A percentile compares a stretch with the other conserved stretches of the same genome.
phyloP scores from a whole-genome alignment of 2,329 filamentous ascomycete genomes.

The Xenosphaeropsis pyriputrescens region DNA sequence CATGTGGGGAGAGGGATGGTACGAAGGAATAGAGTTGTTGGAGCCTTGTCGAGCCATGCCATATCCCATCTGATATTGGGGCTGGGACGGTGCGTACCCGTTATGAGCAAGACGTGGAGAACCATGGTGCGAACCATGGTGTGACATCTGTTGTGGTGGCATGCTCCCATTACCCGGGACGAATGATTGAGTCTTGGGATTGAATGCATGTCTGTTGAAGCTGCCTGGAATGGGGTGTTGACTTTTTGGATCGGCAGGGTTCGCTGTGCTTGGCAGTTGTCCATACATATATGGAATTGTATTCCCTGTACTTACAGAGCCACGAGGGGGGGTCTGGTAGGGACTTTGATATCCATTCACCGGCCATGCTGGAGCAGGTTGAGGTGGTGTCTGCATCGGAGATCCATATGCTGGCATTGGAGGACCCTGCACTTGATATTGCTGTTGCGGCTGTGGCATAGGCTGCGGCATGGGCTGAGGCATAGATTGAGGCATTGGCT shows the following conservation, averaged over 20 bases:
- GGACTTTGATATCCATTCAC: constrained; percentile 12
- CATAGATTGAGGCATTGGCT: constrained; percentile 4
- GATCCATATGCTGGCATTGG: constrained; percentile 18
- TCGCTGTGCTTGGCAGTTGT: constrained; percentile 57
- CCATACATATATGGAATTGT: constrained; percentile 58
- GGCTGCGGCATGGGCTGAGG: too few species aligned
- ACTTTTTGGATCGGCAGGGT: constrained; percentile 56
- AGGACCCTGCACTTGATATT: constrained; percentile 17
- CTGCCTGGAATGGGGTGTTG: constrained; percentile 78
- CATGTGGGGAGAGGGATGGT: constrained; percentile 20
- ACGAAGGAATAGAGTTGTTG: constrained; percentile 19
- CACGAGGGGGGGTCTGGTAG: constrained; percentile 15
- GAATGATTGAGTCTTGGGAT: constrained; percentile 88
- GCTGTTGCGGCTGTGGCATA: constrained; percentile 4
- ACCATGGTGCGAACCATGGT: constrained; percentile 12
- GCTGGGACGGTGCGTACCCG: constrained; percentile 13
- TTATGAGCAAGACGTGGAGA: constrained; percentile 29
- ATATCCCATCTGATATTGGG: constrained; percentile 18
- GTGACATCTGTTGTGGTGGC: constrained; percentile 23
- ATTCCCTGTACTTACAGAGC: constrained; percentile 9
- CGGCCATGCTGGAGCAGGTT: constrained; percentile 15
- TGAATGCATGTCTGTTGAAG: constrained; percentile 76
- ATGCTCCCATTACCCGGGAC: constrained; percentile 48
- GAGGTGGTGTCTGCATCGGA: constrained; percentile 15
- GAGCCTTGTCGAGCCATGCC: constrained; percentile 20